Conservation (phyloP, 495 filamentous ascomycete species). For the Penicillium robsamsonii region DNA sequence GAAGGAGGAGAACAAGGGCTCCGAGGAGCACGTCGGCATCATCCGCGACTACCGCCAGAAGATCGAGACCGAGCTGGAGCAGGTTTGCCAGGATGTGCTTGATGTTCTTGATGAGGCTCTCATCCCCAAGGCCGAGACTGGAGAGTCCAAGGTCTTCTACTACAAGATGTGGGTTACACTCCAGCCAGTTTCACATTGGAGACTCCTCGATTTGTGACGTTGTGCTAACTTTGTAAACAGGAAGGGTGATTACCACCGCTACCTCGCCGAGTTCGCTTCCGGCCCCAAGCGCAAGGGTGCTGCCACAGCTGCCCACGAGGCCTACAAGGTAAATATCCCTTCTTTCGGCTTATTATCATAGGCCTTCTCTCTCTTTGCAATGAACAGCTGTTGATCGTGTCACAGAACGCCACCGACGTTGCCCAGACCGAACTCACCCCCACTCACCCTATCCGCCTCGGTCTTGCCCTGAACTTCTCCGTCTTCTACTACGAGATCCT, state of each 20-base stretch:
- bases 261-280: slow-evolving; percentile 97
- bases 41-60: slow-evolving; percentile 98
- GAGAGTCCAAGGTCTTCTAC: slow-evolving; percentile 99
- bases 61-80: slow-evolving; percentile 97
- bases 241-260: slow-evolving; percentile 99
- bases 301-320: slow-evolving; percentile 94
- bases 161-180: slow-evolving; percentile 89
- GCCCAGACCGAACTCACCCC: slow-evolving; percentile 96
- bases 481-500: slow-evolving; percentile 99
- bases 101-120: slow-evolving; percentile 92
- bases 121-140: slow-evolving; percentile 96
- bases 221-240: slow-evolving; percentile 46
- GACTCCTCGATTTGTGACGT: background rate
- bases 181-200: background rate
- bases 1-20: slow-evolving; percentile 99
- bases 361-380: background rate
- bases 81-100: slow-evolving; percentile 97
- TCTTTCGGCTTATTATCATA: slow-evolving; percentile 10
- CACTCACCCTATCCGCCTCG: slow-evolving; percentile 97
- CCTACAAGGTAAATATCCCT: slow-evolving; percentile 78
- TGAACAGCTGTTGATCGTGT: slow-evolving; percentile 14
- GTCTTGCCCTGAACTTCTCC: slow-evolving; percentile 98
- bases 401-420: slow-evolving; percentile 93
- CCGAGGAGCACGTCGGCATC: slow-evolving; percentile 91
- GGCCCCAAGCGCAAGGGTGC: slow-evolving; percentile 98